Evolutionary conservation across 2,329 filamentous ascomycete species (phyloP).

Genomic region (Elsinoe australis): DNA sequence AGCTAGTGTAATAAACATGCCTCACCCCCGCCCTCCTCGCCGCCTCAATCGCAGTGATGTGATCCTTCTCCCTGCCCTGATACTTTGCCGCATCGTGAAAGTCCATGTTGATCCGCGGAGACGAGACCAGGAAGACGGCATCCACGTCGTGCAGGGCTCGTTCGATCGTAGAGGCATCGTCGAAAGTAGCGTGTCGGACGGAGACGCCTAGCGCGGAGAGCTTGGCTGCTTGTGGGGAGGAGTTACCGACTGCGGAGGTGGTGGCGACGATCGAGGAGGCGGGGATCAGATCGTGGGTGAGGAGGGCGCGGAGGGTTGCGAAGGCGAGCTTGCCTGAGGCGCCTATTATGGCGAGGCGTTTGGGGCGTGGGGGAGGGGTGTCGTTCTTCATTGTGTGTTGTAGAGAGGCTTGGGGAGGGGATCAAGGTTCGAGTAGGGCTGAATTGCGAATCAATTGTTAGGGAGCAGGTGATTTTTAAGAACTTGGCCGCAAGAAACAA

Average conservation of each 20-base stretch:
- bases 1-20: conserved; percentile 42
- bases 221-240: conserved; percentile 20
- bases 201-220: conserved; percentile 24
- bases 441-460: background rate
- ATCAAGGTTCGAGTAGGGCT: background rate
- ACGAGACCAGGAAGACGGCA: conserved; percentile 41
- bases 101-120: conserved; percentile 38
- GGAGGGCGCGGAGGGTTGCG: conserved; percentile 37
- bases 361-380: conserved; percentile 1
- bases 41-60: conserved; percentile 38
- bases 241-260: conserved; percentile 28
- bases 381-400: conserved; percentile 5
- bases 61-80: conserved; percentile 38
- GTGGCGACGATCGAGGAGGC: conserved; percentile 33
- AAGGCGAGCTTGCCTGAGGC: conserved; percentile 41
- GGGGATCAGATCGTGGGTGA: conserved; percentile 35
- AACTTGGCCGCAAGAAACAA: too few relatives aligned
- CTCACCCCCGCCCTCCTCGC: conserved; percentile 35
- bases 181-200: conserved; percentile 35
- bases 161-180: conserved; percentile 30
- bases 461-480: too few relatives aligned
- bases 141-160: conserved; percentile 33
- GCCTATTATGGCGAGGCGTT: conserved; percentile 35
- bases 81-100: conserved; percentile 37
- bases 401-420: background rate